These are phyloP conservation scores for Bassia scoparia DNA, from an alignment of 148 eudicot genomes.

Conservation along the genomic window DNA sequence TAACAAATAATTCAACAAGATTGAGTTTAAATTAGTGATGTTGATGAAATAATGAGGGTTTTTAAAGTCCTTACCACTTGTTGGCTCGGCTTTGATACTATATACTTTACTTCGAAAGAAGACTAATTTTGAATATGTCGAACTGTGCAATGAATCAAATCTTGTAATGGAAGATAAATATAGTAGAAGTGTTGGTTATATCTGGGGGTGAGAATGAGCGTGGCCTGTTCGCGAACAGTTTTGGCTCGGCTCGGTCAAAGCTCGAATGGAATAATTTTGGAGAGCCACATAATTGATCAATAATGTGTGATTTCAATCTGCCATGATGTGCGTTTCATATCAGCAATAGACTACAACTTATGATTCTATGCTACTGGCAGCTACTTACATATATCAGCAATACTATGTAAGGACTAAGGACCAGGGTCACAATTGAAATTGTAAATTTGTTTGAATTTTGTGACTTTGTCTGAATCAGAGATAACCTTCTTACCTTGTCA, in stretches of 20 bases:
- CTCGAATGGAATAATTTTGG: too few relatives aligned
- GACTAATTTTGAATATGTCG: neutral
- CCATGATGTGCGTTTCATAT: too few relatives aligned
- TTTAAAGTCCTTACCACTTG: neutral
- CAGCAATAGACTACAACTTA: too few relatives aligned
- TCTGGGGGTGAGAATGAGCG: too few relatives aligned
- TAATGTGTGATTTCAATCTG: too few relatives aligned
- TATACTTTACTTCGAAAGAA: neutral
- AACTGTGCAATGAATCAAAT: neutral
- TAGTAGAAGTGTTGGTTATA: neutral
- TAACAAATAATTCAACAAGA: too few relatives aligned
- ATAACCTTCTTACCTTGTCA: neutral
- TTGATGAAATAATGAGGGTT: neutral
- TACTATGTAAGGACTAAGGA: neutral
- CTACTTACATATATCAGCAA: neutral
- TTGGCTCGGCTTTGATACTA: neutral
- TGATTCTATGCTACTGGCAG: too few relatives aligned
- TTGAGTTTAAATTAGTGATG: too few relatives aligned
- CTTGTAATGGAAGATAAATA: neutral
- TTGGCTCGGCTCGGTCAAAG: too few relatives aligned
- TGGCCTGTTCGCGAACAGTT: too few relatives aligned
- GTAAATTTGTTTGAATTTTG: neutral
- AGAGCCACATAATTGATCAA: too few relatives aligned
- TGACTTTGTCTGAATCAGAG: neutral
- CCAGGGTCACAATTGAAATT: neutral